These are phyloP conservation scores for Arctostaphylos glauca DNA, from an alignment of 148 eudicot genomes.

Conservation along the genomic window DNA sequence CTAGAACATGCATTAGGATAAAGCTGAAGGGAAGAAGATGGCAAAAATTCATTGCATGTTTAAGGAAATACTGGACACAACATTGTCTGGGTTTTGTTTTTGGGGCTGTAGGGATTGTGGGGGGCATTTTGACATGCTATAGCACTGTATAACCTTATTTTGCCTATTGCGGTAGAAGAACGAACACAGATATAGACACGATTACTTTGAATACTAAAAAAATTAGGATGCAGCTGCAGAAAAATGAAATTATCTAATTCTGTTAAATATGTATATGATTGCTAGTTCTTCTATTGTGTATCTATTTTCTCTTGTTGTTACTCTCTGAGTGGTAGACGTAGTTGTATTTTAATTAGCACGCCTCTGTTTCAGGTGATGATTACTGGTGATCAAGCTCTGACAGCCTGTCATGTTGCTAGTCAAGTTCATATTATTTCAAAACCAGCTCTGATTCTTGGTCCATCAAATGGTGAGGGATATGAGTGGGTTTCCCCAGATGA, in stretches of 20 bases:
- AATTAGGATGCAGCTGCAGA: neutral
- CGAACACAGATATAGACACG: neutral
- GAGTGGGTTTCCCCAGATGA: constrained; percentile 98
- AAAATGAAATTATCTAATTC: neutral
- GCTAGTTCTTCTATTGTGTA: neutral
- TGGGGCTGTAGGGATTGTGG: neutral
- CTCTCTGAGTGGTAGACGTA: neutral
- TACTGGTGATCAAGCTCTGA: constrained; percentile 97
- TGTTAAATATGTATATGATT: neutral
- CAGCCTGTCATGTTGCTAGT: constrained; percentile 96
- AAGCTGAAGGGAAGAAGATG: neutral
- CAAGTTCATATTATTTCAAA: constrained; percentile 89
- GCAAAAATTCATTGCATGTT: no score
- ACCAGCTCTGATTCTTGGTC: constrained; percentile 70
- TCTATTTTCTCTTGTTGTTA: neutral
- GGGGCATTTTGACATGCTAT: neutral
- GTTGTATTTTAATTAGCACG: neutral
- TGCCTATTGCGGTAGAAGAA: neutral
- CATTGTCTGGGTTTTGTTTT: neutral
- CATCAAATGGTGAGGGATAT: constrained; percentile 39
- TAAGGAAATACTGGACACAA: neutral
- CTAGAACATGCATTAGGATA: neutral
- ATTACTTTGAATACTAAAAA: neutral
- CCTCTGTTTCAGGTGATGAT: constrained; percentile 62
- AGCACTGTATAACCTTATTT: neutral